phyloP scores from a whole-genome alignment of 2,329 filamentous ascomycete genomes.

The Calonectria pteridis region DNA sequence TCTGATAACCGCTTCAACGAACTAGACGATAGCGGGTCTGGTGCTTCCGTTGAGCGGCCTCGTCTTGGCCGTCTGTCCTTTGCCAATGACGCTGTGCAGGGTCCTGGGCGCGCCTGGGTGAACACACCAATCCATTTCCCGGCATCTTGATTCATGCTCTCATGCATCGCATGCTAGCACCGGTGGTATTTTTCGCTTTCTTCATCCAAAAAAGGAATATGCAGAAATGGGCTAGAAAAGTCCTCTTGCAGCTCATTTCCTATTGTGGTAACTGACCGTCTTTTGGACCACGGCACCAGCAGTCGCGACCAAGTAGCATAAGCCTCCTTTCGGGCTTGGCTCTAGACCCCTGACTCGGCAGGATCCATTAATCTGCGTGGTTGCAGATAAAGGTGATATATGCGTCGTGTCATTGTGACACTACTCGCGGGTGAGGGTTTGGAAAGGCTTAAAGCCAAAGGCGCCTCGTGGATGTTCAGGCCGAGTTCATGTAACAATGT shows the following conservation, averaged over 20 bases:
- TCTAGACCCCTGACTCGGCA: neutral
- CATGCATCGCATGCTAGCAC: slow-evolving; percentile 13
- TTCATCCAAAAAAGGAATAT: neutral
- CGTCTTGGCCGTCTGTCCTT: neutral
- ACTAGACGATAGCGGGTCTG: neutral
- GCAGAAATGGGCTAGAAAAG: neutral
- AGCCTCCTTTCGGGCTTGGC: slow-evolving; percentile 16
- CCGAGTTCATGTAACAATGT: neutral
- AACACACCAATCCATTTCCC: neutral
- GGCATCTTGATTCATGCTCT: neutral
- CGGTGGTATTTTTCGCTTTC: neutral
- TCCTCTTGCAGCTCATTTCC: slow-evolving; percentile 15
- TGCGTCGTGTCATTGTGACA: neutral
- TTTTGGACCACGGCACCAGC: slow-evolving; percentile 15
- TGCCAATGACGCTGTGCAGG: neutral
- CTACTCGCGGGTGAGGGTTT: neutral
- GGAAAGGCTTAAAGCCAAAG: neutral
- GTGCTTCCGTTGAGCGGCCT: neutral
- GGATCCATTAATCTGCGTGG: neutral
- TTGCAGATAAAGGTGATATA: neutral
- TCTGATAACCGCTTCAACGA: neutral
- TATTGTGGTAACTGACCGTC: slow-evolving; percentile 10
- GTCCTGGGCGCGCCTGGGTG: too few relatives aligned
- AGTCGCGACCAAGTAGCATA: slow-evolving; percentile 27
- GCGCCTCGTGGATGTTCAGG: neutral